Conservation (phyloP, 1,284 basidiomycete species). For the Gastroboletus turbinatus region DNA sequence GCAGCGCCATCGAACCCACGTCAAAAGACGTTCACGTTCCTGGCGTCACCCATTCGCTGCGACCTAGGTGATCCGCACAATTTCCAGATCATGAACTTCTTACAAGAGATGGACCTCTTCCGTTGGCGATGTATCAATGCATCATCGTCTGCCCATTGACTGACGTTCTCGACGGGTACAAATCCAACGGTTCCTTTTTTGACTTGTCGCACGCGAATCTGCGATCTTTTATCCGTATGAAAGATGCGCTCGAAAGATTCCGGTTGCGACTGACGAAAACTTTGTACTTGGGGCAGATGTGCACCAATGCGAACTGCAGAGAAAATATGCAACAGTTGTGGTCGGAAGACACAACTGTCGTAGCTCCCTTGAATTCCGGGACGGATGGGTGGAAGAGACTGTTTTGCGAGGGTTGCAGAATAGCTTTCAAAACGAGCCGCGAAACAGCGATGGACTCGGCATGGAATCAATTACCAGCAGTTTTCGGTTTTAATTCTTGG, state of each 20-base stretch:
- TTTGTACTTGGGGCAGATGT: rapidly evolving
- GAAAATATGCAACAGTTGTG: background rate
- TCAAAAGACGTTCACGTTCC: background rate
- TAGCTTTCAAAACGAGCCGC: background rate
- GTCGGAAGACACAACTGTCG: background rate
- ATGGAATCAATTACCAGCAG: background rate
- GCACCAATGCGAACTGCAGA: background rate
- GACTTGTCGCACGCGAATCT: constrained; percentile 10
- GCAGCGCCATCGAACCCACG: background rate
- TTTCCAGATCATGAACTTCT: constrained; percentile 18
- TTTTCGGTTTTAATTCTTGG: constrained; percentile 9
- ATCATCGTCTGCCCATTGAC: background rate
- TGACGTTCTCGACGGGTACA: constrained; percentile 13
- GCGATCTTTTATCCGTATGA: constrained; percentile 7
- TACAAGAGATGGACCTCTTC: constrained; percentile 13
- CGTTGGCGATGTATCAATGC: constrained; percentile 11
- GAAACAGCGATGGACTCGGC: background rate
- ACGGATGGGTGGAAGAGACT: background rate
- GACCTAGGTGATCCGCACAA: constrained; percentile 4
- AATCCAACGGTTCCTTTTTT: background rate
- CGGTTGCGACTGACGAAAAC: background rate
- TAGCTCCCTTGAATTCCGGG: background rate
- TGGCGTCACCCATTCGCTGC: background rate
- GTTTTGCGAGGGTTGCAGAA: constrained; percentile 1
- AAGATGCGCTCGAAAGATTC: constrained; percentile 1